Evolutionary conservation across 768 basidiomycete species (phyloP), one percentile per base, ranked within the genome.

Genomic region (Macrolepiota fuliginosa): DNA sequence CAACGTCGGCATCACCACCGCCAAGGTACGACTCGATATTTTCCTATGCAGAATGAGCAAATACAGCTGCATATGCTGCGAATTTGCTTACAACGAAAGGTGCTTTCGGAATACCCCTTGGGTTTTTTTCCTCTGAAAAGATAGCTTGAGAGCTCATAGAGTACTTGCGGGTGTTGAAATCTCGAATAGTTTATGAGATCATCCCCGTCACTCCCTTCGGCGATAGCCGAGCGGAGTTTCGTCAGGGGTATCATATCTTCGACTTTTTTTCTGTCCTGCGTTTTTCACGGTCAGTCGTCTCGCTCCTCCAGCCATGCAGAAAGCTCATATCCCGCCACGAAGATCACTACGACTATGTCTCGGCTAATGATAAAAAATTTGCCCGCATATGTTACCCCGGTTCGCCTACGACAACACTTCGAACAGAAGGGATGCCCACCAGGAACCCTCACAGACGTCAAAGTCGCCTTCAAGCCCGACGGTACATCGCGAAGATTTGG

Each of bases 101-200:
- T 3, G 96, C 96, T 74, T 90, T 89, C 24, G 96, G 96, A 55
- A 98, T 98, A 4, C 96, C 96, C 56, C 96, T 80, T 0, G 94
- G 89, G 65, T 96, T 98, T 69, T 86, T 87, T 73, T 80, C 79
- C 47, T 78, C 76, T 13, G 74, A 73, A 53, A 76, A 73, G 15
- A 76, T 70, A 29, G 69, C 52, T 66, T 70, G 69, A 7, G 70
- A 57, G 9, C 71, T 58, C 73, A 74, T 75, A 40, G 37, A 32
- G 50, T 13, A 13, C 54, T 36, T 45, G 19, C 17, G 42, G 19
- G 19, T 45, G 42, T 45, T n/a, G 24, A 58, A 60, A 55, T 29
- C 39, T 52, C 10, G 45, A 36, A 22, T 50, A 32, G 36, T 45
- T 24, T 56, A 46, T 42, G 50, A 63, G 51, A 51, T 54, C 45